Base-by-base conservation (phyloP, 768 basidiomycete genomes). In the Suillus occidentalis region DNA sequence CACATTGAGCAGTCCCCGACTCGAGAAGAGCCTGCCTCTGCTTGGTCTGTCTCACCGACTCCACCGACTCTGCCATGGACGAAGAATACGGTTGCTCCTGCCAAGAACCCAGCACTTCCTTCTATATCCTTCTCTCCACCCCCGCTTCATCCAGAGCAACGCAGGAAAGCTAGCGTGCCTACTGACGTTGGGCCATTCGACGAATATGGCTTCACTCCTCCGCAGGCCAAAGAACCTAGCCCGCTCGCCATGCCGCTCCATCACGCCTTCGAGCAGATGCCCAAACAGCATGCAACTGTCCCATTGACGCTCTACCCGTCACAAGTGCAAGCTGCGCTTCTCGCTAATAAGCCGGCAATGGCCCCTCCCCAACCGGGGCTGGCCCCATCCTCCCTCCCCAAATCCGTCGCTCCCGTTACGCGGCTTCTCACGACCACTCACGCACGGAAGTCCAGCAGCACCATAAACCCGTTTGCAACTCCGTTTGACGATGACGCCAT, bases 401-500 rank as follows among this genome's bases (percentile, higher is more conserved):
- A 61, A 61, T 68, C 70, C 60, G 73, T 73, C 45, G 66, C 70
- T 39, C 82, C 84, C 14, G 77, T 83, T 43, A 82, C 83, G 59
- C 77, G 81, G 49, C 76, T 82, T 63, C 75, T 83, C 67, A 82
- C 83, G 61, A 72, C 79, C 31, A 79, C 77, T 28, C 75, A 82
- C 69, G 78, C 80, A 22, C 78, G 79, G 65, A 73, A 79, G 67
- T 77, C 82, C 59, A 64, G 65, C 59, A 70, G 65, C 16, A 37
- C 66, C 55, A 66, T 71, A 55, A 74, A 85, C 71, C 91, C 91
- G 61, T 92, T 92, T 71, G 83, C 85, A 64, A 91, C 90, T 60
- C 91, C 91, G 9, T 92, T 92, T 75, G 91, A 92, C 73, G 90
- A 91, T 71, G 89, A 90, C 72, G 81, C 84, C 63, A 70, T 70